These are phyloP conservation scores for Phytophthora tentaculata DNA, from an alignment of 352 stramenopile species.

Conservation along the genomic window DNA sequence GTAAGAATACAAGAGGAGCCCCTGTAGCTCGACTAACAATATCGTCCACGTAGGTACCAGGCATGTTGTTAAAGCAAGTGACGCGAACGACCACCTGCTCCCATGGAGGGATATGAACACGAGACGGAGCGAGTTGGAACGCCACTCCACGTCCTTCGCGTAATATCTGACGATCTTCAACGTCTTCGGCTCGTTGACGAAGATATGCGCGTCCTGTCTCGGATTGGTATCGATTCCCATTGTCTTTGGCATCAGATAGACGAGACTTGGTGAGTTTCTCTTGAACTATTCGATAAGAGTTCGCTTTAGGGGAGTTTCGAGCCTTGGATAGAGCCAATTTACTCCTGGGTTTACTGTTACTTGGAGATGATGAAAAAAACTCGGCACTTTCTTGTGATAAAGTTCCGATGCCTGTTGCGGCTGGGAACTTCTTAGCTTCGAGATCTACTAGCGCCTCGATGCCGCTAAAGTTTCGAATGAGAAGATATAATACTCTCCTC, in stretches of 20 bases:
- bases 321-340: slow-evolving; percentile 7
- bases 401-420: not conserved
- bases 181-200: slow-evolving; percentile 40
- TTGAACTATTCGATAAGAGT: slow-evolving; percentile 14
- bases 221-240: slow-evolving; percentile 61
- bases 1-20: slow-evolving; percentile 67
- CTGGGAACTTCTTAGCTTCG: slow-evolving; percentile 63
- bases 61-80: slow-evolving; percentile 84
- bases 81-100: slow-evolving; percentile 56
- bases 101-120: slow-evolving; percentile 60
- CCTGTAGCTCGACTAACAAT: slow-evolving; percentile 61
- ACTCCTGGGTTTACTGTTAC: slow-evolving; percentile 16
- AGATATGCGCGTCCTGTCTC: slow-evolving; percentile 54
- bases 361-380: slow-evolving; percentile 16
- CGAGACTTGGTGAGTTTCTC: slow-evolving; percentile 32
- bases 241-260: slow-evolving; percentile 54
- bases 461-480: slow-evolving; percentile 82
- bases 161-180: slow-evolving; percentile 58
- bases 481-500: slow-evolving; percentile 49
- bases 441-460: slow-evolving; percentile 72
- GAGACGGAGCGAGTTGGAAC: slow-evolving; percentile 44
- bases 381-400: not conserved
- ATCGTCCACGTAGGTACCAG: slow-evolving; percentile 67
- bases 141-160: slow-evolving; percentile 57
- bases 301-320: slow-evolving; percentile 10